Evolutionary conservation across 768 basidiomycete species (phyloP).

Genomic region (Lactarius tabidus): DNA sequence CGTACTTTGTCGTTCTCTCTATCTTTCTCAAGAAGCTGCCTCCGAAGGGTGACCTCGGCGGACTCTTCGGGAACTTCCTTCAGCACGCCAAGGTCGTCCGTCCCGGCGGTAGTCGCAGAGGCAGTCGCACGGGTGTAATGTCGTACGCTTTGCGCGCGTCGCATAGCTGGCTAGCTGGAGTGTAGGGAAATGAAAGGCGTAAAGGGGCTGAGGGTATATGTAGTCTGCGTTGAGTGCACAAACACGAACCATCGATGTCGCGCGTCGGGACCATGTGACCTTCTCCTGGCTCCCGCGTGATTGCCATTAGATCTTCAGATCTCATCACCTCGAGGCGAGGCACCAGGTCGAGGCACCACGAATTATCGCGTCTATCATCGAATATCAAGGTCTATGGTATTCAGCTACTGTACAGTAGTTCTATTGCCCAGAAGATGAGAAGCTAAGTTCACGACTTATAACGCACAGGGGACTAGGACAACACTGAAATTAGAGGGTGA

Average conservation of each 20-base stretch:
- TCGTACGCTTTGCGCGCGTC: slow-evolving; percentile 24
- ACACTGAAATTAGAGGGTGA: background rate
- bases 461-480: background rate
- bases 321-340: background rate
- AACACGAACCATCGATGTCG: background rate
- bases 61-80: slow-evolving; percentile 23
- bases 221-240: background rate
- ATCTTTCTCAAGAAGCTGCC: slow-evolving; percentile 25
- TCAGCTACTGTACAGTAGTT: background rate
- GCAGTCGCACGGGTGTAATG: slow-evolving; percentile 19
- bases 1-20: slow-evolving; percentile 24
- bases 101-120: background rate
- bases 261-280: slow-evolving; percentile 16
- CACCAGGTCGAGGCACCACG: background rate
- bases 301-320: background rate
- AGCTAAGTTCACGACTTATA: background rate
- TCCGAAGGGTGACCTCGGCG: slow-evolving; percentile 20
- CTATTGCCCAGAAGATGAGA: background rate
- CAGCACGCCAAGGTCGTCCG: slow-evolving; percentile 23
- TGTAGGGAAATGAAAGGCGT: background rate
- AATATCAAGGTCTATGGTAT: background rate
- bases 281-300: background rate
- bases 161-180: slow-evolving; percentile 10
- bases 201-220: slow-evolving; percentile 12
- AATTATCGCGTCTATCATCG: no score